Evolutionary conservation across 148 eudicot species (phyloP).

Genomic region (Camellia granthamiana): DNA sequence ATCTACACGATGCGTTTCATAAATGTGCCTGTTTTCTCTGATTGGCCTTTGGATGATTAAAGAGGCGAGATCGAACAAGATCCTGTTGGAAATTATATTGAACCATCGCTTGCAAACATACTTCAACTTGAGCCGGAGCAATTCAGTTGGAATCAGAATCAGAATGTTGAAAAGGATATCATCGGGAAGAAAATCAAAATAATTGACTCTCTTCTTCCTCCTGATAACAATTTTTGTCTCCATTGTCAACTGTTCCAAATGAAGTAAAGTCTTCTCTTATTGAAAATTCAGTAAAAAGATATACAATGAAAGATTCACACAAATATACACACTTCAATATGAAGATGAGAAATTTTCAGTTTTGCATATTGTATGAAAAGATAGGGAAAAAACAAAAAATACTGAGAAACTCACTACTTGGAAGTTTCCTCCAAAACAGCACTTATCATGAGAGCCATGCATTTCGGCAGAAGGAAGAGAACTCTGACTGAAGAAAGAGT

Average conservation of each 20-base stretch:
- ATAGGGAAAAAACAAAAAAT: no score
- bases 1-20: not conserved
- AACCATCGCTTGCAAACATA: slow-evolving; percentile 11
- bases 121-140: slow-evolving; percentile 1
- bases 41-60: slow-evolving; percentile 4
- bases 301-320: not conserved
- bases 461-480: not conserved
- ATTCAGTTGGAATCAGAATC: not conserved
- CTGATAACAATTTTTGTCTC: not conserved
- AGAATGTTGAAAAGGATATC: not conserved
- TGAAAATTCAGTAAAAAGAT: not conserved
- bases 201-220: not conserved
- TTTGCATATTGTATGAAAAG: not conserved
- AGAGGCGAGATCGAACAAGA: not conserved
- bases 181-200: not conserved
- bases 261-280: not conserved
- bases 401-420: not conserved
- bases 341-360: not conserved
- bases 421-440: not conserved
- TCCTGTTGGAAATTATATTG: not conserved
- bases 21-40: not conserved
- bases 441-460: not conserved
- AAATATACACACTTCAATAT: not conserved
- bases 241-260: not conserved
- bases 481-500: not conserved